Percentiles rank a stretch among this genome's conserved stretches.
Conservation (phyloP, 2,329 filamentous ascomycete species). For the Verticillium albo-atrum region DNA sequence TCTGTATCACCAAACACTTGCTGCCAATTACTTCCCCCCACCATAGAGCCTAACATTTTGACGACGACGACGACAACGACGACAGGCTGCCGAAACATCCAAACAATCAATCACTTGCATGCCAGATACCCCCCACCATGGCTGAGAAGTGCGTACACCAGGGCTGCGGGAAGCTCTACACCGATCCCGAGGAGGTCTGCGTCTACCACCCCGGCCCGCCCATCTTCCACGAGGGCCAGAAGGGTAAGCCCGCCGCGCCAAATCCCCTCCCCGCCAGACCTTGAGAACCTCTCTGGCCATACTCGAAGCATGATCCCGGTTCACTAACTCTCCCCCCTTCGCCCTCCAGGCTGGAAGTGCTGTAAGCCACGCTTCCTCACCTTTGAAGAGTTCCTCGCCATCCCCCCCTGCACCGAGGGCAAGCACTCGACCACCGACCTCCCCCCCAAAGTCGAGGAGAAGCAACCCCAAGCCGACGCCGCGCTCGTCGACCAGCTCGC, state of each 20-base stretch:
- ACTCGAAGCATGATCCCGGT: conserved; percentile 2
- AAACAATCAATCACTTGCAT: conserved; percentile 1
- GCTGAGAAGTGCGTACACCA: conserved; percentile 91
- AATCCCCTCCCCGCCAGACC: background rate
- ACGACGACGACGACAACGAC: background rate
- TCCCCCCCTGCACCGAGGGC: conserved; percentile 87
- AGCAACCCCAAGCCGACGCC: conserved; percentile 36
- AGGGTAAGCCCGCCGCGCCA: conserved; percentile 60
- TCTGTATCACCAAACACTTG: background rate
- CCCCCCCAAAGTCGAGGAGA: conserved; percentile 58
- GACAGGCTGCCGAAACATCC: background rate
- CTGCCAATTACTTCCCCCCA: background rate
- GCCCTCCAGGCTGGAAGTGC: conserved; percentile 82
- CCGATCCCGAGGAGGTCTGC: conserved; percentile 78
- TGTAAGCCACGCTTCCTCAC: conserved; percentile 95
- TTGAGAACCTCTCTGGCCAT: conserved; percentile 7
- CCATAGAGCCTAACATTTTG: background rate
- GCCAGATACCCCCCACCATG: conserved; percentile 38
- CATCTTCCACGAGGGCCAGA: conserved; percentile 96
- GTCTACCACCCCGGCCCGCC: conserved; percentile 91
- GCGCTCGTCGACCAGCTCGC: conserved; percentile 36
- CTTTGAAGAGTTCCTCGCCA: conserved; percentile 95
- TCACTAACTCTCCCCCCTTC: conserved; percentile 1
- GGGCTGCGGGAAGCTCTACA: conserved; percentile 86
- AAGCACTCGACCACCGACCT: conserved; percentile 85